These are phyloP conservation scores for Fusarium xyrophilum DNA, from an alignment of 2,329 filamentous ascomycete genomes.

Conservation along the genomic window DNA sequence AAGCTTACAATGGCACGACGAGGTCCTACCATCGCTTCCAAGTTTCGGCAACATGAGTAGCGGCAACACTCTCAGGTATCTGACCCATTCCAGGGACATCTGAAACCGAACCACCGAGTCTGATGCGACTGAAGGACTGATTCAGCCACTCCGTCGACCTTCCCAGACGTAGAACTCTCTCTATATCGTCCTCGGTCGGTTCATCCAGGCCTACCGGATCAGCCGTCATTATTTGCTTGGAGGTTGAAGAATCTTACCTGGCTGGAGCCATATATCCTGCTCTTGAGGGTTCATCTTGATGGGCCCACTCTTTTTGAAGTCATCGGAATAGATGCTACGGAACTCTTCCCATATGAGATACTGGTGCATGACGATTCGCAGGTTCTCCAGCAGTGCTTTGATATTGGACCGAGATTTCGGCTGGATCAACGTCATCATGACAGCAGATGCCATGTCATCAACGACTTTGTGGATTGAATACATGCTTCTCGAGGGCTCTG, in stretches of 20 bases:
- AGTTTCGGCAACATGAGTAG: not conserved
- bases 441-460: not conserved
- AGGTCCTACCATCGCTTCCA: not conserved
- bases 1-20: accelerated
- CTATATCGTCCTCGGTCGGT: not conserved
- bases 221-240: no score
- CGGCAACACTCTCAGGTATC: not conserved
- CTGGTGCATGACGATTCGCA: not conserved
- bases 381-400: not conserved
- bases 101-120: accelerated
- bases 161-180: accelerated
- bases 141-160: not conserved
- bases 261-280: not conserved
- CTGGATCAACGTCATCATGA: not conserved
- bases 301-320: not conserved
- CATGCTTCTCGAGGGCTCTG: not conserved
- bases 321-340: not conserved
- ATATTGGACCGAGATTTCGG: not conserved
- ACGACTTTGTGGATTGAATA: not conserved
- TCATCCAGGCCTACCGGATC: not conserved
- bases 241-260: not conserved
- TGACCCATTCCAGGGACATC: not conserved
- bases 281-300: not conserved
- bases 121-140: not conserved
- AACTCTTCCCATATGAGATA: not conserved